Conservation (phyloP, 2,329 filamentous ascomycete genomes). For the Alternaria consortialis region DNA sequence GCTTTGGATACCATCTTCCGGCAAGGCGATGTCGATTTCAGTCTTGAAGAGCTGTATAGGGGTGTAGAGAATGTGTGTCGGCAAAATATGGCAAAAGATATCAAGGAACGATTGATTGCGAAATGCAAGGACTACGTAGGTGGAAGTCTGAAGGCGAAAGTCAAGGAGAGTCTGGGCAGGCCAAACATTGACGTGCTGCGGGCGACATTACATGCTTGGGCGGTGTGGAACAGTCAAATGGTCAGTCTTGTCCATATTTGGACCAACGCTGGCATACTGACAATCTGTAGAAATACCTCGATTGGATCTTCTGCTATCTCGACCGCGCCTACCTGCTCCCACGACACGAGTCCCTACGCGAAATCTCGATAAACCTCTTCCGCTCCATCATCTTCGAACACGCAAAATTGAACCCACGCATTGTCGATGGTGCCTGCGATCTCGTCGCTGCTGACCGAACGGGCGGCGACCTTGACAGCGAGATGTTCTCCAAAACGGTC, state of each 20-base stretch:
- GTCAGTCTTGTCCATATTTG: constrained; percentile 57
- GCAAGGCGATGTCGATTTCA: constrained; percentile 66
- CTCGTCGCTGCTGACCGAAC: constrained; percentile 77
- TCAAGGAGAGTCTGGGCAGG: constrained; percentile 65
- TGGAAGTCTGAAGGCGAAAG: constrained; percentile 63
- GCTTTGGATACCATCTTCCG: constrained; percentile 79
- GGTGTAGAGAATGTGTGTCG: constrained; percentile 92
- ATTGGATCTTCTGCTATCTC: constrained; percentile 92
- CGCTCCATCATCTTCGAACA: constrained; percentile 68
- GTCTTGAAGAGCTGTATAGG: constrained; percentile 89
- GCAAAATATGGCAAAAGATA: constrained; percentile 72
- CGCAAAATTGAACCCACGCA: constrained; percentile 60
- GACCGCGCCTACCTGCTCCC: constrained; percentile 88
- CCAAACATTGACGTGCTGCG: constrained; percentile 72
- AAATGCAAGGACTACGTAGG: constrained; percentile 72
- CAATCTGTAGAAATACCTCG: constrained; percentile 70
- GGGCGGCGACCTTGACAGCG: constrained; percentile 65
- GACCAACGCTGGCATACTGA: constrained; percentile 11
- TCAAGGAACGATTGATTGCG: constrained; percentile 72
- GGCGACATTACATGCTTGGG: constrained; percentile 71
- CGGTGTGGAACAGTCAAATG: constrained; percentile 78
- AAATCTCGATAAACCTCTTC: constrained; percentile 81
- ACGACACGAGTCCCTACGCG: constrained; percentile 78
- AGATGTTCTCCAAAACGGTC: constrained; percentile 75
- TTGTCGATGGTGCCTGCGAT: constrained; percentile 76